phyloP scores from a whole-genome alignment of 2,329 filamentous ascomycete species.

The Elsinoe australis region DNA sequence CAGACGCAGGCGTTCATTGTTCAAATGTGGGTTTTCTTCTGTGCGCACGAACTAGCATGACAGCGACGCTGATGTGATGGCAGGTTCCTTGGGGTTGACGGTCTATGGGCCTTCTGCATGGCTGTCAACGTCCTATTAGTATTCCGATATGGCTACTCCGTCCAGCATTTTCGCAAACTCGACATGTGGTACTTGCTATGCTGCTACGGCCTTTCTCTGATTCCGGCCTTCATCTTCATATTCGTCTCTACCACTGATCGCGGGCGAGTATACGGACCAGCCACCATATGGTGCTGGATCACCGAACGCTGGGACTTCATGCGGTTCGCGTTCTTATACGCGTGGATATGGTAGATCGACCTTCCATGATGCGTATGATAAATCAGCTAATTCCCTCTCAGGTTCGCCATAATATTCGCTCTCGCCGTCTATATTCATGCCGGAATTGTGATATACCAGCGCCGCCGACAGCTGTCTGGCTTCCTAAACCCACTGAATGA shows the following conservation, averaged over 20 bases:
- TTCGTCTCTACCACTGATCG: slow-evolving; percentile 15
- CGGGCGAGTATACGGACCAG: slow-evolving; percentile 14
- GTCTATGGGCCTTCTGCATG: slow-evolving; percentile 18
- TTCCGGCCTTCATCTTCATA: slow-evolving; percentile 16
- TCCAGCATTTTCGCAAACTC: slow-evolving; percentile 15
- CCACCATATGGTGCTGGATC: slow-evolving; percentile 19
- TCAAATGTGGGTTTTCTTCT: slow-evolving; percentile 7
- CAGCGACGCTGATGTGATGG: too few species aligned
- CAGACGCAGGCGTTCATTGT: slow-evolving; percentile 18
- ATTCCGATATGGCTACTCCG: slow-evolving; percentile 17
- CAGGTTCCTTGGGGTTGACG: slow-evolving; percentile 18
- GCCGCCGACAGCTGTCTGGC: slow-evolving; percentile 13
- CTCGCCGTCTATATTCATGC: slow-evolving; percentile 14
- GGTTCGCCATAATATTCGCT: slow-evolving; percentile 16
- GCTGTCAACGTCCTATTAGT: slow-evolving; percentile 19
- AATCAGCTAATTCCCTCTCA: not conserved
- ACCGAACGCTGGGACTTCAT: slow-evolving; percentile 13
- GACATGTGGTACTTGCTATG: slow-evolving; percentile 17
- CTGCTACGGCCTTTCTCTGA: slow-evolving; percentile 18
- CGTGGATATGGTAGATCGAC: slow-evolving; percentile 14
- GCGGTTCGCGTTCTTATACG: slow-evolving; percentile 16
- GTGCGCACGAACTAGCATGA: too few species aligned
- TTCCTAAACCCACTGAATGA: slow-evolving; percentile 18
- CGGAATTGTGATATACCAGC: slow-evolving; percentile 11
- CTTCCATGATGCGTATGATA: not conserved